Conservation (phyloP, 1,284 basidiomycete genomes). For the Cystobasidium pallidum region DNA sequence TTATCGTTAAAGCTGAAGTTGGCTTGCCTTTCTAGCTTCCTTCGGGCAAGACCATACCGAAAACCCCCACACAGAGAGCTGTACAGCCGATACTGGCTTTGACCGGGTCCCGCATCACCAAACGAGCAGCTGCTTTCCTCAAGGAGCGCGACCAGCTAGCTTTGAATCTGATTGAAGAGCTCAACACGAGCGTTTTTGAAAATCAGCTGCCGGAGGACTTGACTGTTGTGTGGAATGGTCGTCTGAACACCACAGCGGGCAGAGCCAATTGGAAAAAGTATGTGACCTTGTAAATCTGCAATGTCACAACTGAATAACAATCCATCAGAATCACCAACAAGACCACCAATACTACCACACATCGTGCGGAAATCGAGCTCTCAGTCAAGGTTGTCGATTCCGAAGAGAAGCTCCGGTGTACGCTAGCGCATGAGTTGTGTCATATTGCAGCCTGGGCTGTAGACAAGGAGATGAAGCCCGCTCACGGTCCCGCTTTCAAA, state of each 20-base stretch:
- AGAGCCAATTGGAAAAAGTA: constrained; percentile 71
- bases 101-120: neutral
- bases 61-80: neutral
- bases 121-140: constrained; percentile 2
- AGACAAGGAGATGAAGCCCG: constrained; percentile 66
- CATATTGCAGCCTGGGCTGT: constrained; percentile 82
- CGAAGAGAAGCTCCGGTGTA: constrained; percentile 73
- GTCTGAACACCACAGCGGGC: constrained; percentile 74
- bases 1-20: no score
- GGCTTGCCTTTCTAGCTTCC: neutral
- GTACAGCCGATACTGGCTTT: neutral
- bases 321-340: constrained; percentile 51
- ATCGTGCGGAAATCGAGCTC: constrained; percentile 66
- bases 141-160: constrained; percentile 23
- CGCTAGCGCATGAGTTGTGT: constrained; percentile 83
- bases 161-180: constrained; percentile 28
- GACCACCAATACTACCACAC: neutral
- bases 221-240: constrained; percentile 71
- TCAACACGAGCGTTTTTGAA: constrained; percentile 28
- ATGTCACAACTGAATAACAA: constrained; percentile 14
- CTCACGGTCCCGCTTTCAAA: constrained; percentile 71
- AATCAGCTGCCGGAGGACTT: constrained; percentile 64
- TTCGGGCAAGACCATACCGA: neutral
- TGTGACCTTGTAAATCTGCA: constrained; percentile 34
- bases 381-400: constrained; percentile 75